Percentiles rank a stretch among this genome's conserved stretches.
Evolutionary conservation across 305 asterid species (phyloP).

Genomic region (Fraxinus paxiana): DNA sequence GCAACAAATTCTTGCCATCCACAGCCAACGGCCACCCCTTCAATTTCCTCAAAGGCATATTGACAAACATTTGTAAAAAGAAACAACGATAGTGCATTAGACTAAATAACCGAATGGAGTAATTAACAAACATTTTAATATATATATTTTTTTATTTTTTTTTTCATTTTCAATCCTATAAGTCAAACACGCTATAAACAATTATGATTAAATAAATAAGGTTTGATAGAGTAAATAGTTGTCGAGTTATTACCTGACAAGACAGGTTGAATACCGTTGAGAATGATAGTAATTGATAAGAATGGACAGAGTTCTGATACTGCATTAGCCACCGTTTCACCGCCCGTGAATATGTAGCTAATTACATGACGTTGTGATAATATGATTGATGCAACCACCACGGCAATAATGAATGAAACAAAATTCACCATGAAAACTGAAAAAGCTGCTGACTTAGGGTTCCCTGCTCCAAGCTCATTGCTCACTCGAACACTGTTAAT

Average conservation of each 20-base stretch:
- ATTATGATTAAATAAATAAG: background rate
- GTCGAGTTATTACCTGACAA: constrained; percentile 36
- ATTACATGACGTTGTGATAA: constrained; percentile 50
- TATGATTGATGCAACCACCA: constrained; percentile 43
- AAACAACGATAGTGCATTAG: background rate
- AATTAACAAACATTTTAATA: background rate
- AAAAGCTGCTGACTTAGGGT: constrained; percentile 69
- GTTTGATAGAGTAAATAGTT: background rate
- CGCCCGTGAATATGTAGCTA: constrained; percentile 48
- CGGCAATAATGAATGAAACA: constrained; percentile 50
- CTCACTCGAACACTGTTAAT: constrained; percentile 70
- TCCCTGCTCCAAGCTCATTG: constrained; percentile 81
- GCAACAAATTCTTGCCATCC: constrained; percentile 68
- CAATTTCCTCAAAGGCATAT: background rate
- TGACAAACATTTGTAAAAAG: background rate
- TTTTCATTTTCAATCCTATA: background rate
- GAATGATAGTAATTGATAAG: constrained; percentile 42
- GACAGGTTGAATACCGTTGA: constrained; percentile 53
- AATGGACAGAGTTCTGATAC: constrained; percentile 51
- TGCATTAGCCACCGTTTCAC: constrained; percentile 47
- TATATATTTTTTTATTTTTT: no score
- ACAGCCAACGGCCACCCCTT: constrained; percentile 63
- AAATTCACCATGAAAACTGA: constrained; percentile 49
- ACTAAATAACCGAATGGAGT: background rate
- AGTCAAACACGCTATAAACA: background rate